Conservation (phyloP, 148 eudicot genomes). For the Rheum nobile region DNA sequence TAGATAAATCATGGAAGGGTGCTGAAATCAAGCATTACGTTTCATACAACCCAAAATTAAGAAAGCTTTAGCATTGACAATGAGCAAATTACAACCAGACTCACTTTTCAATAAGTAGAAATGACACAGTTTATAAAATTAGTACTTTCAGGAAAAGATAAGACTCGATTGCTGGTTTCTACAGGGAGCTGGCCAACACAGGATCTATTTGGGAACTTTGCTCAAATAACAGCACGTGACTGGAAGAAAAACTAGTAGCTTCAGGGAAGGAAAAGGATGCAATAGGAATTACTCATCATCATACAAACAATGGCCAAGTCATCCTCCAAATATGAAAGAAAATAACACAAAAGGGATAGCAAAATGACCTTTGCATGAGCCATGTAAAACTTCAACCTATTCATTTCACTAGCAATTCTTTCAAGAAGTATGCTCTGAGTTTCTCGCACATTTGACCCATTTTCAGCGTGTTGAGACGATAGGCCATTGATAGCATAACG, state of each 20-base stretch:
- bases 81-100: background rate
- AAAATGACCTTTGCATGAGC: slow-evolving; percentile 87
- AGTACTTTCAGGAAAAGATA: background rate
- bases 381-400: slow-evolving; percentile 85
- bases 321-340: background rate
- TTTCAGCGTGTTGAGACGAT: slow-evolving; percentile 52
- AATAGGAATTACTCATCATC: background rate
- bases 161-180: background rate
- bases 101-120: background rate
- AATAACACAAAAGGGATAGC: slow-evolving; percentile 17
- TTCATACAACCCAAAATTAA: background rate
- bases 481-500: slow-evolving; percentile 54
- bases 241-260: background rate
- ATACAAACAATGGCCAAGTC: background rate
- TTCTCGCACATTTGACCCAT: slow-evolving; percentile 74
- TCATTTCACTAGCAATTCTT: slow-evolving; percentile 99
- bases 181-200: background rate
- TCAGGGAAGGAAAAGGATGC: background rate
- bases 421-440: slow-evolving; percentile 98
- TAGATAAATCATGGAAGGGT: background rate
- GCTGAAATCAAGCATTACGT: background rate
- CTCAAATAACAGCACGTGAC: slow-evolving; percentile 1
- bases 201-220: background rate
- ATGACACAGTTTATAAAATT: background rate
- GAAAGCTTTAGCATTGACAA: background rate